These are phyloP conservation scores for Paraphaeosphaeria sporulosa DNA, from an alignment of 2,329 filamentous ascomycete species.

Conservation along the genomic window DNA sequence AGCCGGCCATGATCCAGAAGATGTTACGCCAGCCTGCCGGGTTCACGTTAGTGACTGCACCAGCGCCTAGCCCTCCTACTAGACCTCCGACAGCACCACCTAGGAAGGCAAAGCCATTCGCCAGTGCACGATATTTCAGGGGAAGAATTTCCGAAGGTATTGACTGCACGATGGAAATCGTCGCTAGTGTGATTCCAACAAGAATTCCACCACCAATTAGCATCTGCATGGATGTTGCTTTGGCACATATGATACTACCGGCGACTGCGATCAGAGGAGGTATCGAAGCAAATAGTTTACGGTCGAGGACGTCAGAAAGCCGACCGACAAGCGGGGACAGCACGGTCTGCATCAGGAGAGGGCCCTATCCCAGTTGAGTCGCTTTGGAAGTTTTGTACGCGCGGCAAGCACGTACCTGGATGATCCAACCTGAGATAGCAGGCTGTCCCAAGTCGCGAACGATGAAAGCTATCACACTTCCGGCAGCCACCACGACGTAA, in stretches of 20 bases:
- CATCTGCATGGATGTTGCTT: slow-evolving; percentile 63
- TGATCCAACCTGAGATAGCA: slow-evolving; percentile 63
- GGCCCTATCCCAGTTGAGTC: slow-evolving; percentile 52
- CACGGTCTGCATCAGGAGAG: slow-evolving; percentile 65
- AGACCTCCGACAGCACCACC: slow-evolving; percentile 61
- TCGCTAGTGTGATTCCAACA: slow-evolving; percentile 63
- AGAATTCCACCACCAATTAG: slow-evolving; percentile 65
- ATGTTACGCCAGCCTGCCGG: slow-evolving; percentile 62
- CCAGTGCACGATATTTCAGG: slow-evolving; percentile 63
- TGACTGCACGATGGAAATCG: slow-evolving; percentile 63
- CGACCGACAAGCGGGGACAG: slow-evolving; percentile 64
- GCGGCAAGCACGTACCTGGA: slow-evolving; percentile 51
- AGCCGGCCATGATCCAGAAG: slow-evolving; percentile 66
- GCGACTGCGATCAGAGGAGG: slow-evolving; percentile 63
- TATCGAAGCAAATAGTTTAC: slow-evolving; percentile 61
- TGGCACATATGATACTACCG: slow-evolving; percentile 63
- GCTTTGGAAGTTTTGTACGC: not conserved
- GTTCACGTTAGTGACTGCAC: slow-evolving; percentile 59
- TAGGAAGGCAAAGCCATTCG: slow-evolving; percentile 62
- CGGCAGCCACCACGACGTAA: slow-evolving; percentile 64
- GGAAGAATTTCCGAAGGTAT: slow-evolving; percentile 66
- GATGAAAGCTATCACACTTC: slow-evolving; percentile 65
- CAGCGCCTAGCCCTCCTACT: slow-evolving; percentile 60
- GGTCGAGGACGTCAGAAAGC: slow-evolving; percentile 64
- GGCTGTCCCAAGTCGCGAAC: slow-evolving; percentile 62